Conservation (phyloP, 192 early-diverging fungal species). For the Coemansia sp. region DNA sequence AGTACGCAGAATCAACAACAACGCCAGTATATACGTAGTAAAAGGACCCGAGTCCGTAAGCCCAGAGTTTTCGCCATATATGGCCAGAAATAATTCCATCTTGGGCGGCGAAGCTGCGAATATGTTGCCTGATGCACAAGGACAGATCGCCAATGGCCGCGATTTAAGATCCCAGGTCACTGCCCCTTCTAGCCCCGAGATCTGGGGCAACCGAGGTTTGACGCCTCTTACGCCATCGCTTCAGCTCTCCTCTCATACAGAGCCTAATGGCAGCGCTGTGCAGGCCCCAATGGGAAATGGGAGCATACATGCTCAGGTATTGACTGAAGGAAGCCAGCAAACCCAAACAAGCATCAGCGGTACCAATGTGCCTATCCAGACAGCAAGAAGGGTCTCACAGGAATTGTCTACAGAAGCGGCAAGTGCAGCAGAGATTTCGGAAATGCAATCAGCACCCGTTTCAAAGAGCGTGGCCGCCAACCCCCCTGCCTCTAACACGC, state of each 20-base stretch:
- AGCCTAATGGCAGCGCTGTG: not conserved
- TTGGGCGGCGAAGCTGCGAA: not conserved
- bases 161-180: not conserved
- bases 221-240: not conserved
- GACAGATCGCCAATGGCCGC: not conserved
- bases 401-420: not conserved
- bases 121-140: not conserved
- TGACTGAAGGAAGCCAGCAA: not conserved
- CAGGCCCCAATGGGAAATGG: not conserved
- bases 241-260: not conserved
- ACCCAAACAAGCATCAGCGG: not conserved
- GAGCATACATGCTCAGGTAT: not conserved
- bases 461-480: not conserved
- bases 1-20: not conserved
- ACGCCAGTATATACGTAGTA: not conserved
- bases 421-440: not conserved
- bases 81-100: not conserved
- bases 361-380: not conserved
- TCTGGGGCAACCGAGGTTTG: not conserved
- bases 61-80: constrained; percentile 12
- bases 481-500: not conserved
- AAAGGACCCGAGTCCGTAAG: constrained; percentile 2
- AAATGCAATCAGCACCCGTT: not conserved
- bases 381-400: not conserved
- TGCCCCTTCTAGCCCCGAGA: constrained; percentile 1